Evolutionary conservation across 1,139 yeast genomes (phyloP), one percentile per base, ranked within the genome.

Genomic region (Diutina neorugosa): DNA sequence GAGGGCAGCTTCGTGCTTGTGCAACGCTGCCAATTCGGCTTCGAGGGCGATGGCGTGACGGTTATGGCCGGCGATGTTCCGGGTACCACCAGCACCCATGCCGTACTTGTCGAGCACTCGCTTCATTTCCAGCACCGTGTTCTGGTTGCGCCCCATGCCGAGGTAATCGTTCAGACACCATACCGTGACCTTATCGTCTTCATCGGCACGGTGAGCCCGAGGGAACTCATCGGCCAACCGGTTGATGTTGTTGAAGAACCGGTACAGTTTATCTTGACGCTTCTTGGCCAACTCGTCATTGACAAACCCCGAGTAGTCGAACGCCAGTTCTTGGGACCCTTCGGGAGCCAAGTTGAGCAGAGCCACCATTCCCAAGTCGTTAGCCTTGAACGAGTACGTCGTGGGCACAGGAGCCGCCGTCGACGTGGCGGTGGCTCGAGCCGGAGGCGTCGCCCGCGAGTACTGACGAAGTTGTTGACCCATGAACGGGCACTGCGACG

Each of bases 131-230:
- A 78, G 71, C 57, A 88, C 71, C 51, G 93, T 93, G 56, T 74
- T 73, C 57, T 78, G 78, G 67, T 93, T 86, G 64, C 80, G 82
- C 53, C 97, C 94, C 94, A 94, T 87, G 19, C 98, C 97, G 58
- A 93, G 76, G 69, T 93, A 93, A 69, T 93, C 99, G 68, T 93
- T 93, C 50, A 98, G 90, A 65, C 98, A 93, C 98, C 98, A 93
- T 55, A 93, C 98, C 55, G 96, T 88, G 56, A 93, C 98, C 66
- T 87, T 86, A 62, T 89, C 95, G 19, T 74, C 74, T 63, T 84
- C 91, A 20, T 34, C 42, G 53, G 82, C 77, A 59, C 94, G 81
- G 65, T 93, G 98, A 49, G 98, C 98, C 62, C 73, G 74, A 49
- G 99, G 99, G 65, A 89, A 93, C 65, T 91, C 96, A 58, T 83